Evolutionary conservation across 2,329 filamentous ascomycete genomes (phyloP), one percentile per base, ranked within the genome.

Genomic region (Colletotrichum tropicale): DNA sequence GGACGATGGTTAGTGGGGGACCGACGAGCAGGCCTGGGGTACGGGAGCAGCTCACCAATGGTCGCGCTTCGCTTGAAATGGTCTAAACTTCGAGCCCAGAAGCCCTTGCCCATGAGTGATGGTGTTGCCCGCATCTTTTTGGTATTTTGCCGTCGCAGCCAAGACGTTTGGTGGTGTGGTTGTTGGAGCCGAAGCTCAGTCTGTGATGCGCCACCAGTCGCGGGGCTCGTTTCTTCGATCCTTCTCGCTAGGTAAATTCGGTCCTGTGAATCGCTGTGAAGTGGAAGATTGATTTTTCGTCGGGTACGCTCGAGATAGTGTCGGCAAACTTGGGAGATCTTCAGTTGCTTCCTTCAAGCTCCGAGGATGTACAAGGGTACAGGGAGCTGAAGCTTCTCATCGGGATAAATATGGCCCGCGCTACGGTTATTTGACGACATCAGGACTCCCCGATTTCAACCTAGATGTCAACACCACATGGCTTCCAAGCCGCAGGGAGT

Each of bases 31-130:
- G 28, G 16, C 24, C 7, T 28, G 8, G 21, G 21, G 21, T 6
- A 12, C 5, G 15, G 24, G 16, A 34, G 12, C 10, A 52, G 12
- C 83, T 9, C 84, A 92, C 91, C 89, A 78, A 93, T 89, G 24
- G 85, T 85, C 3, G 90, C 88, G 56, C 90, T 85, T 58, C 91
- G 87, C 80, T 88, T 89, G 76, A 93, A 87, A 81, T 93, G 91
- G 66, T 93, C 90, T 48, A 91, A 62, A 79, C 91, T 93, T 56
- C 92, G 88, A 73, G 86, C 86, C 78, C 89, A 85, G 81, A 93
- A 91, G 84, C 90, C 88, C 82, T 88, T 91, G 76, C 84, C 82
- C 74, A 74, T 68, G 36, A 90, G 83, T 70, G 83, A 81, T 21
- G 83, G 81, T 24, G 89, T 87, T 18, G 85, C 81, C 80, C 86